Conservation (phyloP, 2,329 filamentous ascomycete species). For the Fusarium cicatricum region DNA sequence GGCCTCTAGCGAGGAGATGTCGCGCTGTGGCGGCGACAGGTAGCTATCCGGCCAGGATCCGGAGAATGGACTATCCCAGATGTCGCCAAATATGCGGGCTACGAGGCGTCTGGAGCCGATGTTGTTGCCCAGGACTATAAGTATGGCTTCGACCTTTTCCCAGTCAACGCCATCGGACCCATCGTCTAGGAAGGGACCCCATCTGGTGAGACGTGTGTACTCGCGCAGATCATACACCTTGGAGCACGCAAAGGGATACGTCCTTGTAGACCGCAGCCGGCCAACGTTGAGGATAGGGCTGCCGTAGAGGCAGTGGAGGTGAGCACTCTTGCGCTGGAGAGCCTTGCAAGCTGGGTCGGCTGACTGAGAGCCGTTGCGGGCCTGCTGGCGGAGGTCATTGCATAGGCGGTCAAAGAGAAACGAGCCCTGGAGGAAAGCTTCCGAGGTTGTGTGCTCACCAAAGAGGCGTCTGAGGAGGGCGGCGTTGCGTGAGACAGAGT, state of each 20-base stretch:
- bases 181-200: constrained; percentile 78
- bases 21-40: constrained; percentile 47
- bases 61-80: constrained; percentile 65
- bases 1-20: constrained; percentile 55
- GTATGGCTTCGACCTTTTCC: constrained; percentile 80
- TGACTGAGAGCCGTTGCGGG: constrained; percentile 43
- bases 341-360: constrained; percentile 11
- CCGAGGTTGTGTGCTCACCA: constrained; percentile 58
- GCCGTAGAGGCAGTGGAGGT: constrained; percentile 74
- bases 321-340: constrained; percentile 71
- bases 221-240: constrained; percentile 78
- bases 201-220: constrained; percentile 67
- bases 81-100: constrained; percentile 56
- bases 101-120: constrained; percentile 58
- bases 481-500: constrained; percentile 57
- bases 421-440: constrained; percentile 70
- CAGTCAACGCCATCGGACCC: constrained; percentile 72
- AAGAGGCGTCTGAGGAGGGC: constrained; percentile 56
- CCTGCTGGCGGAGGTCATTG: constrained; percentile 42
- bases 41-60: constrained; percentile 64
- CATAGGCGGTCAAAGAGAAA: constrained; percentile 68
- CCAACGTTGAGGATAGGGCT: constrained; percentile 58
- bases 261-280: constrained; percentile 47
- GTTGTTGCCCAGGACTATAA: constrained; percentile 74
- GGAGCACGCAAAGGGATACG: constrained; percentile 70